Evolutionary conservation across 202 grass and related monocot genomes (phyloP).

Genomic region (Hordeum pubiflorum): DNA sequence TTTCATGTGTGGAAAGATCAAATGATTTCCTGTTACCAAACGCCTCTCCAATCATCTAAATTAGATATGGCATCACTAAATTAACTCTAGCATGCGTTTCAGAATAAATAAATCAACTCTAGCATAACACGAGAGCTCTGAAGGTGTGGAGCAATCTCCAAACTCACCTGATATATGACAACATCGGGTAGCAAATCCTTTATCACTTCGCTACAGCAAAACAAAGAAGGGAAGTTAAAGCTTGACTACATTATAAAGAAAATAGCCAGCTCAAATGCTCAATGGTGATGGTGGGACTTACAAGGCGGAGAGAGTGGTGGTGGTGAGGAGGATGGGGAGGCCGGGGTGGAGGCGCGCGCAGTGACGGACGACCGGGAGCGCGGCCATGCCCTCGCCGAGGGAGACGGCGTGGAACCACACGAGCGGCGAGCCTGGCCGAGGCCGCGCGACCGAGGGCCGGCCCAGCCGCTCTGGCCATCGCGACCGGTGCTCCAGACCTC

Average conservation of each 20-base stretch:
- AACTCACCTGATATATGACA: conserved; percentile 77
- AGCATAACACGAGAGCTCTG: neutral
- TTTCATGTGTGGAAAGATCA: neutral
- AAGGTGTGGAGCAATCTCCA: neutral
- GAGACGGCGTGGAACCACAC: conserved; percentile 95
- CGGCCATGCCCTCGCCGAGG: conserved; percentile 69
- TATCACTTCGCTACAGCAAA: conserved; percentile 64
- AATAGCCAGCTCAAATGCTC: too few relatives aligned
- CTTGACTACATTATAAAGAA: neutral
- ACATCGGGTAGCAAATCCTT: conserved; percentile 59
- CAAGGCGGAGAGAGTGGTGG: conserved; percentile 75
- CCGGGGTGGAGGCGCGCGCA: conserved; percentile 38
- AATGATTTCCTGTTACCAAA: neutral
- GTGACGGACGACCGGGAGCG: conserved; percentile 73
- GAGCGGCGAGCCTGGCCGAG: conserved; percentile 39
- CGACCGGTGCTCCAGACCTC: conserved; percentile 53
- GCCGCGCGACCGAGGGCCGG: conserved; percentile 42
- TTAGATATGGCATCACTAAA: neutral
- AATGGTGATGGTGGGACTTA: conserved; percentile 17
- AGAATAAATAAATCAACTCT: neutral
- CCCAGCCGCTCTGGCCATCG: conserved; percentile 60
- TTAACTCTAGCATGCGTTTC: neutral
- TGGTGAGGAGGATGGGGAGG: conserved; percentile 72
- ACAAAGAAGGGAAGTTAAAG: neutral
- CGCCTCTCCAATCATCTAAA: neutral